These are phyloP conservation scores for Sapria himalayana DNA, from an alignment of 345 rosid species.

Conservation along the genomic window DNA sequence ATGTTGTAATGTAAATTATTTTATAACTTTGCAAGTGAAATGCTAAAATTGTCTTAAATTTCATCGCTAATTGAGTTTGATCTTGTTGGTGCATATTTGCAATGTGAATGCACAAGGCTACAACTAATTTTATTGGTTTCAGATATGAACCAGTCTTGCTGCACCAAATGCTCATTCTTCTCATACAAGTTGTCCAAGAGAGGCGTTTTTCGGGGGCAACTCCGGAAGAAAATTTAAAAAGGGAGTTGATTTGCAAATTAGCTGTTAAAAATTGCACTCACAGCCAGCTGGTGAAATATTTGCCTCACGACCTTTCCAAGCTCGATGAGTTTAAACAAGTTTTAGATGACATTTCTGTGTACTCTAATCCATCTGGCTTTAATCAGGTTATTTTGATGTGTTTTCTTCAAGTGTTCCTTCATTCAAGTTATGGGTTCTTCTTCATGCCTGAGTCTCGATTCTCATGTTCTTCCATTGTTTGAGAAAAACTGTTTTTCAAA, in stretches of 20 bases:
- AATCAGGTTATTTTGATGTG: conserved; percentile 50
- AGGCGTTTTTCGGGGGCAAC: conserved; percentile 68
- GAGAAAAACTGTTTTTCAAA: too few relatives aligned
- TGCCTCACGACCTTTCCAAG: conserved; percentile 76
- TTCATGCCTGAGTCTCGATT: too few relatives aligned
- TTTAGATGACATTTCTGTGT: conserved; percentile 49
- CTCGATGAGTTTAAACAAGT: conserved; percentile 53
- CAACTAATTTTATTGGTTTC: too few relatives aligned
- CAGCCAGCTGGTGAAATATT: conserved; percentile 68
- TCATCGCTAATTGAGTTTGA: too few relatives aligned
- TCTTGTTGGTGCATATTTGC: too few relatives aligned
- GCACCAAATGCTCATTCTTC: conserved; percentile 72
- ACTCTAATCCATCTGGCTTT: conserved; percentile 67
- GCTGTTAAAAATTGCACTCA: conserved; percentile 84
- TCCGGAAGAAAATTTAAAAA: conserved; percentile 55
- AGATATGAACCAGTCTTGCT: conserved; percentile 76
- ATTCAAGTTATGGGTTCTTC: too few relatives aligned
- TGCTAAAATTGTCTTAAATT: too few relatives aligned
- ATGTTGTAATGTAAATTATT: too few relatives aligned
- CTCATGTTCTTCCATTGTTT: too few relatives aligned
- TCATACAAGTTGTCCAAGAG: conserved; percentile 77
- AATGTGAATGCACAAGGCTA: too few relatives aligned
- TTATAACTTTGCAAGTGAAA: too few relatives aligned
- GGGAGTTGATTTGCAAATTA: conserved; percentile 70
- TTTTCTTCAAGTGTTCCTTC: too few relatives aligned